A percentile compares a stretch with the other conserved stretches of the same genome.
Evolutionary conservation across 306 rosid genomes (phyloP).

Genomic region (Lathyrus tuberosus): DNA sequence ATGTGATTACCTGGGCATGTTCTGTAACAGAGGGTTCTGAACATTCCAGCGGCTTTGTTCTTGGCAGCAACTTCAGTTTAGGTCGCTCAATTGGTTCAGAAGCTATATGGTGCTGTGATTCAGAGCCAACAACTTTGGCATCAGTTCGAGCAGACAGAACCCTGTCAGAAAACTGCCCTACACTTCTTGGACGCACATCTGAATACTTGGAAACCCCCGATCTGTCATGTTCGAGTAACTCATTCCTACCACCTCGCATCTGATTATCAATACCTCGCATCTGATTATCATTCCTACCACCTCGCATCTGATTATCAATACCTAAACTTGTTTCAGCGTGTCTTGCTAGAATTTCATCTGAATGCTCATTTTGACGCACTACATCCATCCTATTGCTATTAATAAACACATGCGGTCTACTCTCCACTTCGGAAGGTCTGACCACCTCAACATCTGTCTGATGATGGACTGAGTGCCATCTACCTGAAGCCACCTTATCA

Average conservation of each 20-base stretch:
- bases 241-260: constrained; percentile 59
- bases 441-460: constrained; percentile 64
- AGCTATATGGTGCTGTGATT: constrained; percentile 49
- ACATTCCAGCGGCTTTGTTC: constrained; percentile 62
- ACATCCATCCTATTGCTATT: constrained; percentile 49
- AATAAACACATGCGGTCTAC: constrained; percentile 44
- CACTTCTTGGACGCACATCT: constrained; percentile 50
- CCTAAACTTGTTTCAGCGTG: constrained; percentile 60
- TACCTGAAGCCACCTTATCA: constrained; percentile 92
- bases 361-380: constrained; percentile 50
- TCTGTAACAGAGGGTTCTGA: constrained; percentile 55
- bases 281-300: constrained; percentile 62
- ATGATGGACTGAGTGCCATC: constrained; percentile 79
- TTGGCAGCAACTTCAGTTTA: constrained; percentile 78
- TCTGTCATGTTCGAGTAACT: constrained; percentile 56
- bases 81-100: constrained; percentile 71
- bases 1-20: constrained; percentile 59
- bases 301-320: constrained; percentile 52
- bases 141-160: constrained; percentile 48
- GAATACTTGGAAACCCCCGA: constrained; percentile 47
- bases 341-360: constrained; percentile 60
- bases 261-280: constrained; percentile 49
- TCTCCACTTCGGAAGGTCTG: constrained; percentile 56
- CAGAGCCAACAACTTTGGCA: constrained; percentile 55
- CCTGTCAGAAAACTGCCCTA: constrained; percentile 44